Evolutionary conservation across 164 flowering plant species (phyloP).

Genomic region (Brasenia schreberi): DNA sequence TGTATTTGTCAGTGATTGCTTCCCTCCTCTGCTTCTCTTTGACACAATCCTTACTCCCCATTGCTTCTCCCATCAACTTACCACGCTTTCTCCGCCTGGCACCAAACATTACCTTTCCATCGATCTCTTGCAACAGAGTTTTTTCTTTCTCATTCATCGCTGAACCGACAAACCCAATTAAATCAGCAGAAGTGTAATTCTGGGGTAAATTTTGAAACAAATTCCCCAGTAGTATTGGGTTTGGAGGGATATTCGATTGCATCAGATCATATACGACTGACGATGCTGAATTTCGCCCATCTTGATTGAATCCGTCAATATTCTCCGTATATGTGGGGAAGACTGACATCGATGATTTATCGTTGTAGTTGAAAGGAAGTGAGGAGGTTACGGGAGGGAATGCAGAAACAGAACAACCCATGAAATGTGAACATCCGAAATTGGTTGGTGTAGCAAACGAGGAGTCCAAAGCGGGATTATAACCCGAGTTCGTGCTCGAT

Average conservation of each 20-base stretch:
- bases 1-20: slow-evolving; percentile 44
- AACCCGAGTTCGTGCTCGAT: too few relatives aligned
- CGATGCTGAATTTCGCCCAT: slow-evolving; percentile 11
- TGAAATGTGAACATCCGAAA: slow-evolving; percentile 37
- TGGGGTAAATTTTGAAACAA: slow-evolving; percentile 51
- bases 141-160: slow-evolving; percentile 31
- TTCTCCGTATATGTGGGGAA: slow-evolving; percentile 7
- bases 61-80: slow-evolving; percentile 14
- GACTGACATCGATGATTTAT: slow-evolving; percentile 5
- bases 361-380: slow-evolving; percentile 20
- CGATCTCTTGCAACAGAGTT: slow-evolving; percentile 46
- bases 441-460: slow-evolving; percentile 32
- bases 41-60: slow-evolving; percentile 35
- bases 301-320: slow-evolving; percentile 15
- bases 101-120: slow-evolving; percentile 17
- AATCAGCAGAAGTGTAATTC: slow-evolving; percentile 21
- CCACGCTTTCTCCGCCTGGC: neutral
- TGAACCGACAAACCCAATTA: slow-evolving; percentile 26
- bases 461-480: slow-evolving; percentile 1
- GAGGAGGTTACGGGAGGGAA: slow-evolving; percentile 8
- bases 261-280: slow-evolving; percentile 39
- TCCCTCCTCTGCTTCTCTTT: slow-evolving; percentile 75
- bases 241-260: slow-evolving; percentile 61
- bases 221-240: slow-evolving; percentile 53
- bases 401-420: slow-evolving; percentile 16